These are phyloP conservation scores for Delitschia confertaspora DNA, from an alignment of 495 filamentous ascomycete genomes.

Conservation along the genomic window DNA sequence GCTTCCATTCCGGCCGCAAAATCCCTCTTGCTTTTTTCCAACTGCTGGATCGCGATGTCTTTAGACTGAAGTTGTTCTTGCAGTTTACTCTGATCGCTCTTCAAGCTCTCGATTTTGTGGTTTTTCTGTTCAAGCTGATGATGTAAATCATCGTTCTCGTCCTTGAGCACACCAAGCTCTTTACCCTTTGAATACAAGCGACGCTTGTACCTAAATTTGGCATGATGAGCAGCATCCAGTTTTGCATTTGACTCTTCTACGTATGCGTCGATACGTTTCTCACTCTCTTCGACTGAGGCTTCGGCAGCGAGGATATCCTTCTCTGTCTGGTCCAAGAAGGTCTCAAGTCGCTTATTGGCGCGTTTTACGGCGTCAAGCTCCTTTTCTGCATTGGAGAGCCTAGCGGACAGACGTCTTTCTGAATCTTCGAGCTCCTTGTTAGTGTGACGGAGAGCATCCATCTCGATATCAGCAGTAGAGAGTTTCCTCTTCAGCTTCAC, in stretches of 20 bases:
- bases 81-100: constrained; percentile 31
- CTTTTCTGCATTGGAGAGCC: constrained; percentile 18
- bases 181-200: constrained; percentile 12
- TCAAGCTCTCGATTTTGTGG: constrained; percentile 11
- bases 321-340: constrained; percentile 20
- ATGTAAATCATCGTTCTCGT: constrained; percentile 18
- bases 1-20: constrained; percentile 12
- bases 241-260: constrained; percentile 18
- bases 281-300: constrained; percentile 17
- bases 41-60: constrained; percentile 13
- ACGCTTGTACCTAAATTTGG: constrained; percentile 21
- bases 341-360: constrained; percentile 15
- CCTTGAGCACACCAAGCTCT: constrained; percentile 17
- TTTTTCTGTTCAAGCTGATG: constrained; percentile 8
- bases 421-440: constrained; percentile 18
- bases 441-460: constrained; percentile 1
- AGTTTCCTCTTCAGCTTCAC: background rate
- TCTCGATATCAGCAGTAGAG: constrained; percentile 3
- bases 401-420: constrained; percentile 8
- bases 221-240: constrained; percentile 4
- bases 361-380: constrained; percentile 10
- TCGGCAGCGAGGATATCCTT: constrained; percentile 21
- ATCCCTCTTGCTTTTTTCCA: constrained; percentile 10
- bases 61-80: constrained; percentile 31
- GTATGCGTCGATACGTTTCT: constrained; percentile 15